phyloP scores from a whole-genome alignment of 345 rosid species.

The Anastatica hierochuntica region DNA sequence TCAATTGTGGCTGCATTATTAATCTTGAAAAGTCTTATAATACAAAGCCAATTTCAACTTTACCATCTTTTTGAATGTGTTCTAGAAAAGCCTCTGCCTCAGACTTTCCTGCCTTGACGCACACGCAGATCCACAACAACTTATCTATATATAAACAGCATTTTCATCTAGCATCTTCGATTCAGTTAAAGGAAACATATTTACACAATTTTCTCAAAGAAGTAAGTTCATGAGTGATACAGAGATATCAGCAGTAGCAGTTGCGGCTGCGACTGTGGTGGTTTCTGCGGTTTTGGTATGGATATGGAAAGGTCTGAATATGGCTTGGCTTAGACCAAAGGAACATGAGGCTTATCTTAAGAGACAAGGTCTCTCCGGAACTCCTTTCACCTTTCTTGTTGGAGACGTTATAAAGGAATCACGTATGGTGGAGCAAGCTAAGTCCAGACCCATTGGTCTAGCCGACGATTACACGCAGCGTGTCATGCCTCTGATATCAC shows the following conservation, averaged over 20 bases:
- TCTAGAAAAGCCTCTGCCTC: too few relatives aligned
- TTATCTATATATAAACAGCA: too few relatives aligned
- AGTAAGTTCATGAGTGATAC: too few relatives aligned
- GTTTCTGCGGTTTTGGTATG: slow-evolving; percentile 8
- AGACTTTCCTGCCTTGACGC: too few relatives aligned
- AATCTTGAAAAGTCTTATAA: too few relatives aligned
- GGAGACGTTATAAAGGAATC: slow-evolving; percentile 18
- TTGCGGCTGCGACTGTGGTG: slow-evolving; percentile 8
- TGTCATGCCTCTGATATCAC: slow-evolving; percentile 12
- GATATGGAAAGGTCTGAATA: slow-evolving; percentile 15
- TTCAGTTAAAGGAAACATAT: too few relatives aligned
- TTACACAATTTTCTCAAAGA: too few relatives aligned
- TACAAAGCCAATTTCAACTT: too few relatives aligned
- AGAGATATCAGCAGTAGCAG: slow-evolving; percentile 7
- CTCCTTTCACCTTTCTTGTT: slow-evolving; percentile 18
- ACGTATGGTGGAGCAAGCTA: slow-evolving; percentile 15
- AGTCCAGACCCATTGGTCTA: slow-evolving; percentile 15
- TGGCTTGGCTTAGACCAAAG: slow-evolving; percentile 27
- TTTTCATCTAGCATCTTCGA: too few relatives aligned
- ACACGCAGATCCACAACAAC: too few relatives aligned
- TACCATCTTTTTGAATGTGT: too few relatives aligned
- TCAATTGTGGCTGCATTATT: too few relatives aligned
- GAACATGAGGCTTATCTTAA: slow-evolving; percentile 18
- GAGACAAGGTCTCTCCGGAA: slow-evolving; percentile 24
- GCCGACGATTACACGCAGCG: slow-evolving; percentile 11